Evolutionary conservation across 2,329 filamentous ascomycete species (phyloP).

Genomic region (Monosporascus sp.): DNA sequence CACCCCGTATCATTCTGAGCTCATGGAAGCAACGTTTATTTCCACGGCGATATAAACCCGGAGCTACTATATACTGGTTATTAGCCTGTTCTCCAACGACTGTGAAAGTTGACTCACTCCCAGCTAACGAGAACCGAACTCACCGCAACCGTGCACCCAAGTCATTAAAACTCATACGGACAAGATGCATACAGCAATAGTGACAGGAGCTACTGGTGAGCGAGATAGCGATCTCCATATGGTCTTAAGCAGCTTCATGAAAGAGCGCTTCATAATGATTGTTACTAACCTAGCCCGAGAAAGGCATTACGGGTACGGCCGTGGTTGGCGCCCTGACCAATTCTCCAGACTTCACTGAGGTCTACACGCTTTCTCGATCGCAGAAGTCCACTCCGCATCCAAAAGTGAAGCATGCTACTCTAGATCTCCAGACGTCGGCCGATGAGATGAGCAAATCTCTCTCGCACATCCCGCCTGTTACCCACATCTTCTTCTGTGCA

Average conservation of each 20-base stretch:
- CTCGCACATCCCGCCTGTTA: constrained; percentile 12
- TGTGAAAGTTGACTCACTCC: too few species aligned
- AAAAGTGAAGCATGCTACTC: constrained; percentile 12
- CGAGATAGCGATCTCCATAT: not conserved
- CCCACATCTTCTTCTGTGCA: constrained; percentile 14
- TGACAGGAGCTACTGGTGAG: constrained; percentile 14
- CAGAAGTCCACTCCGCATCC: constrained; percentile 6
- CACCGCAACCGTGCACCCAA: too few species aligned
- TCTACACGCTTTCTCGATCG: constrained; percentile 14
- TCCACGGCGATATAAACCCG: too few species aligned
- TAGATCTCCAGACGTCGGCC: constrained; percentile 11
- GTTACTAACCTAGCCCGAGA: not conserved
- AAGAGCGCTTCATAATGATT: too few species aligned
- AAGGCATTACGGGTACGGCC: constrained; percentile 15
- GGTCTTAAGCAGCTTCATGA: too few species aligned
- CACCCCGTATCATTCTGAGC: not conserved
- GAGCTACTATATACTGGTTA: too few species aligned
- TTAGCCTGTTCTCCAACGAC: too few species aligned
- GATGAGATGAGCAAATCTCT: constrained; percentile 9
- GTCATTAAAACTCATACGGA: not conserved
- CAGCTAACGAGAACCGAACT: too few species aligned
- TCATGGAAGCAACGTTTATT: too few species aligned
- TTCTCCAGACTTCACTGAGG: constrained; percentile 9
- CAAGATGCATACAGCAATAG: constrained; percentile 12
- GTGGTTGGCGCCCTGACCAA: constrained; percentile 9